These are phyloP conservation scores for Talaromyces stipitatus DNA, from an alignment of 495 filamentous ascomycete genomes.

Conservation along the genomic window DNA sequence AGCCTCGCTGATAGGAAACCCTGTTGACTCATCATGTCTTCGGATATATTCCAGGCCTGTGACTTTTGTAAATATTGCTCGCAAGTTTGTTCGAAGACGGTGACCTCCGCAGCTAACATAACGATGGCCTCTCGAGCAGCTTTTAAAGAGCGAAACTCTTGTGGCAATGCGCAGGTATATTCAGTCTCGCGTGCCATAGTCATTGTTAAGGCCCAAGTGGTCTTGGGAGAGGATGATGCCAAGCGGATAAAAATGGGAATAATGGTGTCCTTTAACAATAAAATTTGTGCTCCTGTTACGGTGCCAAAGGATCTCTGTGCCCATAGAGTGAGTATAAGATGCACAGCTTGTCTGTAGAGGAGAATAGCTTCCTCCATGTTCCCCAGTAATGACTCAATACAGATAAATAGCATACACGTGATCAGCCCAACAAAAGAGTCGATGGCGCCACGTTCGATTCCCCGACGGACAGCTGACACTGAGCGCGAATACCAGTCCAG, in stretches of 20 bases:
- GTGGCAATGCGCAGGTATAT: not conserved
- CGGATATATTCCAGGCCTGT: slow-evolving; percentile 3
- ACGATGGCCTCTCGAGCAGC: slow-evolving; percentile 26
- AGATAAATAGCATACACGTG: slow-evolving; percentile 51
- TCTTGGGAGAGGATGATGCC: slow-evolving; percentile 13
- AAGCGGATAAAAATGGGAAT: slow-evolving; percentile 32
- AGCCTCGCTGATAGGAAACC: slow-evolving; percentile 4
- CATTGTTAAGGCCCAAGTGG: not conserved
- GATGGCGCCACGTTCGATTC: slow-evolving; percentile 28
- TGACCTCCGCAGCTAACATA: slow-evolving; percentile 14
- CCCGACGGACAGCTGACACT: slow-evolving; percentile 40
- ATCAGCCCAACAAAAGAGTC: slow-evolving; percentile 36
- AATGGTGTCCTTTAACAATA: slow-evolving; percentile 23
- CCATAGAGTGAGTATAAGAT: slow-evolving; percentile 22
- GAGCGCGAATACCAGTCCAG: slow-evolving; percentile 35
- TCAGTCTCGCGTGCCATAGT: not conserved
- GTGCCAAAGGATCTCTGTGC: slow-evolving; percentile 14
- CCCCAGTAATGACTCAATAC: slow-evolving; percentile 47
- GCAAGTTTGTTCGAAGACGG: slow-evolving; percentile 16
- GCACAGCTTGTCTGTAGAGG: slow-evolving; percentile 29
- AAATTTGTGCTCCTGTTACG: slow-evolving; percentile 10
- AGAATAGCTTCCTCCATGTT: slow-evolving; percentile 19
- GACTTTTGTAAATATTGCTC: slow-evolving; percentile 8
- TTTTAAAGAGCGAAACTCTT: slow-evolving; percentile 19
- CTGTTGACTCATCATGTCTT: slow-evolving; percentile 8